phyloP scores from a whole-genome alignment of 257 asterid species.

The Ilex asprella region DNA sequence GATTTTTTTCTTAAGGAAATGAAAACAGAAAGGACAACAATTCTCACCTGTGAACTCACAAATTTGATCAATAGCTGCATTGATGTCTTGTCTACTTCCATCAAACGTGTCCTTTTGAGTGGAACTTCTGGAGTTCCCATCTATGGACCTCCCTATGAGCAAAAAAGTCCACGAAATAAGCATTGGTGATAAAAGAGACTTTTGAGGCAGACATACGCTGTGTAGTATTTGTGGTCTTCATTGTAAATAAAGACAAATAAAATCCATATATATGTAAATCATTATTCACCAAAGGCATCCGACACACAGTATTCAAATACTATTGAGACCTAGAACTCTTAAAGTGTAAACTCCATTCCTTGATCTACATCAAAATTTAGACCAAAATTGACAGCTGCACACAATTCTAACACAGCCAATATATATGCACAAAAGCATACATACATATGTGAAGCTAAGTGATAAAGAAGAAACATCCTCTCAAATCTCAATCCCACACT shows the following conservation, averaged over 20 bases:
- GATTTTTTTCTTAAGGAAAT: constrained; percentile 4
- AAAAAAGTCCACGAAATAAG: neutral
- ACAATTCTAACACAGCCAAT: too few relatives aligned
- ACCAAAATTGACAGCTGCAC: too few relatives aligned
- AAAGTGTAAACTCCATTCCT: too few relatives aligned
- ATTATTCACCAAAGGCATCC: too few relatives aligned
- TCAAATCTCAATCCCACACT: too few relatives aligned
- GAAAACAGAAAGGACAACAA: constrained; percentile 5
- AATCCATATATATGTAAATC: neutral
- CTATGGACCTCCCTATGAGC: constrained; percentile 35
- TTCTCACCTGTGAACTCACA: constrained; percentile 84
- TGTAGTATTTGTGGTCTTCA: constrained; percentile 5
- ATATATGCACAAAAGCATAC: too few relatives aligned
- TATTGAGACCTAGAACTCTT: too few relatives aligned
- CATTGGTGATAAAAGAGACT: neutral
- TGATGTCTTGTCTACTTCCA: constrained; percentile 90
- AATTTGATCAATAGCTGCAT: constrained; percentile 71
- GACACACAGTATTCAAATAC: too few relatives aligned
- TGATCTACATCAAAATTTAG: too few relatives aligned
- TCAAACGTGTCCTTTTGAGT: constrained; percentile 68
- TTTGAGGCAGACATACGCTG: constrained; percentile 18
- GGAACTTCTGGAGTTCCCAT: constrained; percentile 37
- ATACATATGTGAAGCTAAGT: too few relatives aligned
- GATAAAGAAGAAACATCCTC: too few relatives aligned
- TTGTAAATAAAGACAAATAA: neutral